Conservation (phyloP, 371 early-diverging fungal genomes). For the Paramicrosporidium saccamoebae region DNA sequence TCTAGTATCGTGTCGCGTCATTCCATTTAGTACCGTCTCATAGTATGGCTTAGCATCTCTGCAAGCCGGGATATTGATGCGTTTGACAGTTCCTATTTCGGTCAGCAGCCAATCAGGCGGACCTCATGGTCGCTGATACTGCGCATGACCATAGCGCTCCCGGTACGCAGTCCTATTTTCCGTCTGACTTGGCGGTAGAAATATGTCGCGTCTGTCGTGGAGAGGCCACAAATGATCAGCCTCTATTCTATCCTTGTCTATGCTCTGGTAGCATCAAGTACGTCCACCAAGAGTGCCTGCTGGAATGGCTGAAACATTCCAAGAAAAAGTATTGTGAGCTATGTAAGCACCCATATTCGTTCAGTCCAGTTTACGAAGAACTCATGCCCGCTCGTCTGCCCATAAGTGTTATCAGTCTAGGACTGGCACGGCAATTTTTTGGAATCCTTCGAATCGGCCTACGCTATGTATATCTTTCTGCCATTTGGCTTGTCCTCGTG, state of each 20-base stretch:
- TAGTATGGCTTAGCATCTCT: too few relatives aligned
- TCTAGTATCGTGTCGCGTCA: too few relatives aligned
- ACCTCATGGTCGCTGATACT: too few relatives aligned
- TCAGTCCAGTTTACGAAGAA: slow-evolving; percentile 41
- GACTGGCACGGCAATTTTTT: slow-evolving; percentile 9
- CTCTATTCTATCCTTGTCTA: slow-evolving; percentile 65
- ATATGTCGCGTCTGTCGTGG: slow-evolving; percentile 73
- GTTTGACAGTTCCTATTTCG: too few relatives aligned
- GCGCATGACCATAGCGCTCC: too few relatives aligned
- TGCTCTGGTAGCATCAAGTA: slow-evolving; percentile 67
- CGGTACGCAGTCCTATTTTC: too few relatives aligned
- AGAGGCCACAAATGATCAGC: slow-evolving; percentile 31
- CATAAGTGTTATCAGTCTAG: slow-evolving; percentile 9
- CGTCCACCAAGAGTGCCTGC: slow-evolving; percentile 61
- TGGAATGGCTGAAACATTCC: slow-evolving; percentile 57
- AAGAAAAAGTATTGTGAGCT: slow-evolving; percentile 51
- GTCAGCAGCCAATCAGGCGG: too few relatives aligned
- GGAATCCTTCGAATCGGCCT: slow-evolving; percentile 4
- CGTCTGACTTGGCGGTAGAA: too few relatives aligned
- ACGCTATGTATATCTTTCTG: slow-evolving; percentile 15
- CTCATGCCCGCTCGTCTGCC: slow-evolving; percentile 34
- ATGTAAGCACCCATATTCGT: slow-evolving; percentile 45
- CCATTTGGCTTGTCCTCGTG: slow-evolving; percentile 42
- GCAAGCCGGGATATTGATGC: too few relatives aligned
- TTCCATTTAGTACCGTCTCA: too few relatives aligned